These are phyloP conservation scores for Periconia macrospinosa DNA, from an alignment of 2,329 filamentous ascomycete genomes.

Conservation along the genomic window DNA sequence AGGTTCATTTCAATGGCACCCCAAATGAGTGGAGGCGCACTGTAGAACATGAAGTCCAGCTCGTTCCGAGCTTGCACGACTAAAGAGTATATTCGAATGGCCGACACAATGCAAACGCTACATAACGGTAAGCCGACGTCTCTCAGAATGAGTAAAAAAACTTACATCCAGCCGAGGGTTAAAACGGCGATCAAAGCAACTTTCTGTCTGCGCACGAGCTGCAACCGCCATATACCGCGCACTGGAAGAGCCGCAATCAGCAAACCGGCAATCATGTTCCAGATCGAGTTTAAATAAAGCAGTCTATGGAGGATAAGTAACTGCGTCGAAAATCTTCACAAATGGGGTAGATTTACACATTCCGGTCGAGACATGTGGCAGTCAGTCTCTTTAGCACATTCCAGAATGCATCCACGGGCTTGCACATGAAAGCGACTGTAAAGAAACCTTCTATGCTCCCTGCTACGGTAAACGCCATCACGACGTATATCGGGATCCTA, in stretches of 20 bases:
- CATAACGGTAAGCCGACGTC: not conserved
- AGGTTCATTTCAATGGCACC: slow-evolving; percentile 35
- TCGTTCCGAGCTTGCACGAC: slow-evolving; percentile 12
- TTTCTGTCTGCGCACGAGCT: slow-evolving; percentile 24
- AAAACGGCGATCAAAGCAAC: slow-evolving; percentile 24
- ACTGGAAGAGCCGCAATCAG: slow-evolving; percentile 28
- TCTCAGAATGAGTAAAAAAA: no score
- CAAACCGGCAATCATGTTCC: slow-evolving; percentile 29
- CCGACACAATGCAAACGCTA: slow-evolving; percentile 32
- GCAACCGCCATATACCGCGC: slow-evolving; percentile 24
- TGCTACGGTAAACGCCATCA: slow-evolving; percentile 20
- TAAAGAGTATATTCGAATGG: slow-evolving; percentile 29
- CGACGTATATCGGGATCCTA: slow-evolving; percentile 24
- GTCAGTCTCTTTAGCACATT: slow-evolving; percentile 14
- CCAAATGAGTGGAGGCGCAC: slow-evolving; percentile 28
- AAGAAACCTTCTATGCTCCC: slow-evolving; percentile 17
- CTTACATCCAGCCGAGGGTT: slow-evolving; percentile 34
- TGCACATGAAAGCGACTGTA: slow-evolving; percentile 21
- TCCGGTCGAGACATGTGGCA: slow-evolving; percentile 17
- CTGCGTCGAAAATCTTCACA: no score
- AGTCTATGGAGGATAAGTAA: no score
- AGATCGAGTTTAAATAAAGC: slow-evolving; percentile 22
- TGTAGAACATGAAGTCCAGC: slow-evolving; percentile 26
- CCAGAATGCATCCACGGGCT: slow-evolving; percentile 27
- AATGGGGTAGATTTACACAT: slow-evolving; percentile 23